A percentile compares a stretch with the other conserved stretches of the same genome.
Evolutionary conservation across 371 early-diverging fungal species (phyloP).

Genomic region (Mucor irregularis): DNA sequence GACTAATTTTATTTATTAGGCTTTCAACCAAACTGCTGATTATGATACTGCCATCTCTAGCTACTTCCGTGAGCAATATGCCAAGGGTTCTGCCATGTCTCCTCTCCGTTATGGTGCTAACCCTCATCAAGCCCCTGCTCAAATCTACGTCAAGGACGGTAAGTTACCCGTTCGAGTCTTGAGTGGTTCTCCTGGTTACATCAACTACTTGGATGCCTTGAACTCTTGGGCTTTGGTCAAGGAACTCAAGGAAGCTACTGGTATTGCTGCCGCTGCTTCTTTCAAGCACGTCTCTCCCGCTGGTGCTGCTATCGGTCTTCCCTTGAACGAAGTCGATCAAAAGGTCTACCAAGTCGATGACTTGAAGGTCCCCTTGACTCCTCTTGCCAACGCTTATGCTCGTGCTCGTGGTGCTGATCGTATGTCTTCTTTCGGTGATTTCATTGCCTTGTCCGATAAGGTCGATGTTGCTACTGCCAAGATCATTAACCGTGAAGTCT

Average conservation of each 20-base stretch:
- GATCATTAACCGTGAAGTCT: constrained; percentile 92
- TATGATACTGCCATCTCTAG: constrained; percentile 95
- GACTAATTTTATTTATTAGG: constrained; percentile 25
- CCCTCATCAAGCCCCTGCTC: constrained; percentile 97
- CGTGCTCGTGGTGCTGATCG: constrained; percentile 94
- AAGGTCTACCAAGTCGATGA: constrained; percentile 93
- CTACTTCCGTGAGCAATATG: constrained; percentile 92
- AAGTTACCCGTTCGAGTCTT: constrained; percentile 89
- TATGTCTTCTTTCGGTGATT: constrained; percentile 98
- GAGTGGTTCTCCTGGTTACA: constrained; percentile 95
- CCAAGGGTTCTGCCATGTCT: constrained; percentile 70
- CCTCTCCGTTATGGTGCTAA: constrained; percentile 96
- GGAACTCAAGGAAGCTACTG: constrained; percentile 67
- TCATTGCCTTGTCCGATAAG: constrained; percentile 88
- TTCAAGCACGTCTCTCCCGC: constrained; percentile 99
- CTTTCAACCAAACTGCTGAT: constrained; percentile 93
- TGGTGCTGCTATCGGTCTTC: constrained; percentile 93
- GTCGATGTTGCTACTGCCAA: constrained; percentile 94
- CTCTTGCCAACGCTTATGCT: constrained; percentile 84
- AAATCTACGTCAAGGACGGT: constrained; percentile 83
- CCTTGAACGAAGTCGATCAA: constrained; percentile 80
- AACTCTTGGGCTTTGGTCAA: constrained; percentile 97
- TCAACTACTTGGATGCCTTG: constrained; percentile 95
- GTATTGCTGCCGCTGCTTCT: constrained; percentile 86
- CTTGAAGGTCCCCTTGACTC: constrained; percentile 68